These are phyloP conservation scores for Rugonectria rugulosa DNA, from an alignment of 2,329 filamentous ascomycete species.

Conservation along the genomic window DNA sequence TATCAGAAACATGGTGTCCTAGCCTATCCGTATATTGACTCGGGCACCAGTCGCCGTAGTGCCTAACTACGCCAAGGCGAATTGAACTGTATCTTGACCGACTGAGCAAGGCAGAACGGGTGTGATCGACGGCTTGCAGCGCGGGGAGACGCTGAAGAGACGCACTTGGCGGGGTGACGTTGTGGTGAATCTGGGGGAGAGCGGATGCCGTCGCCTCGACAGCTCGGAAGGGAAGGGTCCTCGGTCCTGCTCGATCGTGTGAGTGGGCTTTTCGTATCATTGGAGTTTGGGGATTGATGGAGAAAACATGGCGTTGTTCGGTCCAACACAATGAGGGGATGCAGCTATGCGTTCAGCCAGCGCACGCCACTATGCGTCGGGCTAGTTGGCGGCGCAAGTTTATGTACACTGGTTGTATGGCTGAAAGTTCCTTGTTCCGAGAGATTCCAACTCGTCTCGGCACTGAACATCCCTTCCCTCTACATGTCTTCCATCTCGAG, in stretches of 20 bases:
- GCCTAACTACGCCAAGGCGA: too few relatives aligned
- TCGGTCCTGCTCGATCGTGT: not conserved
- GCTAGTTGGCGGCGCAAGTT: too few relatives aligned
- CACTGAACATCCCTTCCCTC: too few relatives aligned
- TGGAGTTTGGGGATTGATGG: too few relatives aligned
- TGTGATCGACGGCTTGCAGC: slow-evolving; percentile 28
- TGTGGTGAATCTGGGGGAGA: slow-evolving; percentile 12
- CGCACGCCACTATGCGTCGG: not conserved
- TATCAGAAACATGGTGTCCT: not conserved
- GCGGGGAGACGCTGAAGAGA: slow-evolving; percentile 25
- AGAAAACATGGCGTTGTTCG: not conserved
- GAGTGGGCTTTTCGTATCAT: not conserved
- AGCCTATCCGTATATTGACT: too few relatives aligned
- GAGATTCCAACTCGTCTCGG: too few relatives aligned
- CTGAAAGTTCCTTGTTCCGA: too few relatives aligned
- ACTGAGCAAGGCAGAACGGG: too few relatives aligned
- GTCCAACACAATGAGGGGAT: not conserved
- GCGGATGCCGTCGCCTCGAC: not conserved
- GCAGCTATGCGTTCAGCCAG: not conserved
- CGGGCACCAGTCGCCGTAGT: not conserved
- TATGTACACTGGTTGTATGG: too few relatives aligned
- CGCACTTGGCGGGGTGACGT: slow-evolving; percentile 1
- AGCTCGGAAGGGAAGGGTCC: not conserved
- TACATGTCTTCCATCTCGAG: too few relatives aligned
- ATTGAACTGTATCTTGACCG: too few relatives aligned